Evolutionary conservation across 1,284 basidiomycete genomes (phyloP), one percentile per base, ranked within the genome.

Genomic region (Acaromyces ingoldii): DNA sequence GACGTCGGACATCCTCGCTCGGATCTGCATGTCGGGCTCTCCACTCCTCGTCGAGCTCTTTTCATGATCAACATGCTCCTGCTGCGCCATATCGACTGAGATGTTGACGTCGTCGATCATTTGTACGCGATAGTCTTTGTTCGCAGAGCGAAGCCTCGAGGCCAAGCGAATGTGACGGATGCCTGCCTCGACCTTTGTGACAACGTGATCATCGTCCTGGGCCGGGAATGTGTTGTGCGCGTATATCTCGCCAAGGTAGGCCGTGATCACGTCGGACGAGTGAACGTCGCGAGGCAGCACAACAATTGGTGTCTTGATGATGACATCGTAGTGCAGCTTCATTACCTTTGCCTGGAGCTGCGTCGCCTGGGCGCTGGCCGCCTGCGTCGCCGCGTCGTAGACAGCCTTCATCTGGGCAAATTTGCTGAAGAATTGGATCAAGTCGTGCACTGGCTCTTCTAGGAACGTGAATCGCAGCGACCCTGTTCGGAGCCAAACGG

Each of bases 351-450:
- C 78, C 65, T 89, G 85, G 39, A 78, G 62, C 30, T 89, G 85
- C 30, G 75, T 70, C 3, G 92, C 95, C 46, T 84, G 83, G 71
- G 96, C 91, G 6, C 89, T 89, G 19, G 95, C 95, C 17, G 85
- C 93, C 72, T 88, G 84, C 4, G 89, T 88, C 6, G 93, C 90
- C n/a, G 91, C 85, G 76, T 98, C 93, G 70, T 98, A 98, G 6
- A 98, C 78, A 1, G 88, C 88, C 54, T 75, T 76, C 74, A 76
- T 75, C 60, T 85, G 86, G 1, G 91, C 89, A 49, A 99, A 85
- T 75, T 92, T 90, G 63, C 84, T 79, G 50, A 91, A 78, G 78
- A 93, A 99, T 21, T 84, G 76, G 67, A 89, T 88, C 29, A 98
- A 83, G 63, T 88, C 85, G 49, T 85, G 89, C 22, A 97, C 80